Base-by-base conservation (phyloP, 2,329 filamentous ascomycete species). In the Hypoxylon sp. region DNA sequence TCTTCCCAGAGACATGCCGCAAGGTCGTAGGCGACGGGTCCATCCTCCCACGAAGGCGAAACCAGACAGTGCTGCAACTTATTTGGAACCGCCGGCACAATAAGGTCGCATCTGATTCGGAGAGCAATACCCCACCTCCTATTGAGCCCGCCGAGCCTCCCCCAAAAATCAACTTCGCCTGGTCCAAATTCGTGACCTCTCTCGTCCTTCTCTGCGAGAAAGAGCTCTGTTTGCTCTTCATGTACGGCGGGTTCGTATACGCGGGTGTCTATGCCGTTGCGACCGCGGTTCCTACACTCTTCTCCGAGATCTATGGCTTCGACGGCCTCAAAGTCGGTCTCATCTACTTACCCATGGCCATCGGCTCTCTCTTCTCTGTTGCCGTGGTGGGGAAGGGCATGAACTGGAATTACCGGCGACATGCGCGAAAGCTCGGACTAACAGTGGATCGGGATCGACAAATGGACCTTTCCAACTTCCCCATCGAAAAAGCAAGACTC, bases 381-480 rank as follows among this genome's bases (percentile, higher is more conserved):
- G 67, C 86, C 13, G 72, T 79, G 3, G 85, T 87, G 69, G 90
- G 92, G 5, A 83, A 84, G 68, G 72, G 86, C 7, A 79, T 86
- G 57, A 84, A 87, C 77, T 88, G 86, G 82, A 93, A 93, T 76
- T 95, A 92, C 78, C 83, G 87, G 5, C 85, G 90, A 25, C 84
- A 89, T 56, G 91, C 91, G 1, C 82, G 81, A 32, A 82, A 83
- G 30, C 81, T 90, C 21, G 88, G 89, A 5, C 82, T 93, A 63
- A 78, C 82, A 1, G 86, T 92, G 68, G 85, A 86, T 67, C 84
- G 81, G 61, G 86, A 85, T 63, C 86, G 86, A 2, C 83, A 84
- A 43, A 83, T 86, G 67, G 82, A 87, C 72, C 77, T 87, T 46
- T 70, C 75, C 6, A 77, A 79, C 19, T 87, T 86, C 60, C 86